phyloP scores from a whole-genome alignment of 805 yeast species.

The Tetrapisispora fleetii region DNA sequence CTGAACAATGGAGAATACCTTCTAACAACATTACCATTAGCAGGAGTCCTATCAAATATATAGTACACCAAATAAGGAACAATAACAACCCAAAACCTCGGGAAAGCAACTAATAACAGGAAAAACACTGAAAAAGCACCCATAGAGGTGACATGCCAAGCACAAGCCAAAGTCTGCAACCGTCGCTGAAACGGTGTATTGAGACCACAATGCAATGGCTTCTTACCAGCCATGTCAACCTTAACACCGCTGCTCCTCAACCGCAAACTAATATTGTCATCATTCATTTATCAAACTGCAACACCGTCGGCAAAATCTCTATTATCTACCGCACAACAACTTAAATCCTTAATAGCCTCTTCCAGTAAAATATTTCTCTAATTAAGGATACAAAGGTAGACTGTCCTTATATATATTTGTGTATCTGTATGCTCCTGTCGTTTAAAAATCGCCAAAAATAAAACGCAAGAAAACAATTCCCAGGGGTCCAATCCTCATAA shows the following conservation, averaged over 20 bases:
- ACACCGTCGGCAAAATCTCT: no score
- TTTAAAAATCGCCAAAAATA: no score
- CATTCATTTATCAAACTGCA: background rate
- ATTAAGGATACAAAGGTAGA: no score
- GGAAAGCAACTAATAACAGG: constrained; percentile 48
- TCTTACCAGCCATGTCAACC: no score
- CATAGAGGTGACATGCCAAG: constrained; percentile 68
- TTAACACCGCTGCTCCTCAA: background rate
- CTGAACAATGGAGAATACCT: constrained; percentile 51
- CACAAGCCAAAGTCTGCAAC: constrained; percentile 55
- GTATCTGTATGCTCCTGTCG: no score
- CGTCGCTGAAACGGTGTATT: constrained; percentile 46
- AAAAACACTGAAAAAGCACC: constrained; percentile 40
- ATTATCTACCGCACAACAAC: no score
- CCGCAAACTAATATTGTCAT: background rate
- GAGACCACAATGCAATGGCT: constrained; percentile 37
- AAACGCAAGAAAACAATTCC: no score
- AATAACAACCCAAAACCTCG: constrained; percentile 56
- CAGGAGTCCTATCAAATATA: constrained; percentile 53
- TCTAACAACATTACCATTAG: constrained; percentile 57
- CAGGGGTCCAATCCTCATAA: no score
- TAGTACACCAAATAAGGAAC: constrained; percentile 57
- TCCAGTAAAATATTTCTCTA: no score
- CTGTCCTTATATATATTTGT: no score
- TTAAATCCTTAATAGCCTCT: no score